Evolutionary conservation across 257 asterid genomes (phyloP).

Genomic region (Nicotiana obtusifolia): DNA sequence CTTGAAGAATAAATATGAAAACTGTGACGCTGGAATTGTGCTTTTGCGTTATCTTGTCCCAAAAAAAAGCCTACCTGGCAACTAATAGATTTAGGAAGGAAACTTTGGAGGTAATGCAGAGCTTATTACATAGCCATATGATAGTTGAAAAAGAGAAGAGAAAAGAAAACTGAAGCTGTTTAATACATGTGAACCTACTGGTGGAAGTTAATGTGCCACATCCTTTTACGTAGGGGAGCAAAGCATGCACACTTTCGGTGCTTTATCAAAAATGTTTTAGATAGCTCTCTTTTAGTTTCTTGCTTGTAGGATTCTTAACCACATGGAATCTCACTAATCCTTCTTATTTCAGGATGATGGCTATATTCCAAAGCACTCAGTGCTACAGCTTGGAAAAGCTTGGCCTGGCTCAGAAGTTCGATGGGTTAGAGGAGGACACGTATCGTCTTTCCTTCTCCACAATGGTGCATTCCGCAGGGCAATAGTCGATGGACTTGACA

Average conservation of each 20-base stretch:
- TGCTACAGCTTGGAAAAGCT: constrained; percentile 84
- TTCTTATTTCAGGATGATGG: constrained; percentile 70
- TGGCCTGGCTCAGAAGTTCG: constrained; percentile 99
- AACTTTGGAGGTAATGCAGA: background rate
- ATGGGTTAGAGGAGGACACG: constrained; percentile 95
- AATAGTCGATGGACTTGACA: constrained; percentile 66
- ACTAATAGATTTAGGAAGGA: background rate
- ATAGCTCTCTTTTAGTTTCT: background rate
- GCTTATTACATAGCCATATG: background rate
- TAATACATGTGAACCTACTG: background rate
- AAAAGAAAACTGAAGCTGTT: background rate
- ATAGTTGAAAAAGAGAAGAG: background rate
- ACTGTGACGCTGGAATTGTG: background rate
- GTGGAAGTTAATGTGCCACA: background rate
- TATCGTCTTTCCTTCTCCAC: constrained; percentile 84
- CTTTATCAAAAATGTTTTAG: background rate
- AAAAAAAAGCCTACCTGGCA: background rate
- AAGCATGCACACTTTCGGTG: background rate
- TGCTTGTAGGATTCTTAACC: background rate
- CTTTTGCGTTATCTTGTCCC: background rate
- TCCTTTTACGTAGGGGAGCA: background rate
- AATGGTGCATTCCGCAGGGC: constrained; percentile 75
- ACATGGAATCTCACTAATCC: background rate
- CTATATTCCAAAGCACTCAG: constrained; percentile 84
- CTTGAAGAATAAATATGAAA: background rate